phyloP scores from a whole-genome alignment of 176 grass and related monocot species.

The Paspalum vaginatum region DNA sequence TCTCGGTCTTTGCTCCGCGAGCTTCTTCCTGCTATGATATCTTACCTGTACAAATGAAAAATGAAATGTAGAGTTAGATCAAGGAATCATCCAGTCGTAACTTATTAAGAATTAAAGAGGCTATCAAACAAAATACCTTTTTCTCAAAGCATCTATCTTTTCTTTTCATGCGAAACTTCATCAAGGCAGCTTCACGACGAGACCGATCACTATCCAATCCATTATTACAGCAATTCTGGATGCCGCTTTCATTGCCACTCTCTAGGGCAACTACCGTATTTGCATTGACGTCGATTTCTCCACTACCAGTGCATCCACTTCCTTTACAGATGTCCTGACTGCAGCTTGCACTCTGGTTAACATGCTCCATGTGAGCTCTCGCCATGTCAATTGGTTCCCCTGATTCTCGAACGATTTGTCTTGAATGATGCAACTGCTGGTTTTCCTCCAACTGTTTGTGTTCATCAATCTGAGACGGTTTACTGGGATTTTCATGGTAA shows the following conservation, averaged over 20 bases:
- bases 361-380: constrained; percentile 37
- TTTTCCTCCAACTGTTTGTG: constrained; percentile 49
- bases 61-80: neutral
- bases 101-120: neutral
- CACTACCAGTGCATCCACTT: constrained; percentile 50
- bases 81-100: neutral
- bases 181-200: constrained; percentile 75
- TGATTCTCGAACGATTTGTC: constrained; percentile 44
- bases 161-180: constrained; percentile 93
- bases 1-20: constrained; percentile 86
- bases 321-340: constrained; percentile 64
- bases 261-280: constrained; percentile 51
- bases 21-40: constrained; percentile 92
- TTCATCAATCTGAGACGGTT: constrained; percentile 28
- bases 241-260: constrained; percentile 72
- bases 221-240: constrained; percentile 50
- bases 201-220: constrained; percentile 47
- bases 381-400: constrained; percentile 39
- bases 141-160: constrained; percentile 99
- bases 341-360: constrained; percentile 58
- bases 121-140: constrained; percentile 59
- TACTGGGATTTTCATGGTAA: constrained; percentile 53
- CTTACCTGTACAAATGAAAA: constrained; percentile 66
- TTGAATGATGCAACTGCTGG: constrained; percentile 48
- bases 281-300: constrained; percentile 66